A percentile compares a stretch with the other conserved stretches of the same genome.
Evolutionary conservation across 2,329 filamentous ascomycete genomes (phyloP).

Genomic region (Lecanicillium sp.): DNA sequence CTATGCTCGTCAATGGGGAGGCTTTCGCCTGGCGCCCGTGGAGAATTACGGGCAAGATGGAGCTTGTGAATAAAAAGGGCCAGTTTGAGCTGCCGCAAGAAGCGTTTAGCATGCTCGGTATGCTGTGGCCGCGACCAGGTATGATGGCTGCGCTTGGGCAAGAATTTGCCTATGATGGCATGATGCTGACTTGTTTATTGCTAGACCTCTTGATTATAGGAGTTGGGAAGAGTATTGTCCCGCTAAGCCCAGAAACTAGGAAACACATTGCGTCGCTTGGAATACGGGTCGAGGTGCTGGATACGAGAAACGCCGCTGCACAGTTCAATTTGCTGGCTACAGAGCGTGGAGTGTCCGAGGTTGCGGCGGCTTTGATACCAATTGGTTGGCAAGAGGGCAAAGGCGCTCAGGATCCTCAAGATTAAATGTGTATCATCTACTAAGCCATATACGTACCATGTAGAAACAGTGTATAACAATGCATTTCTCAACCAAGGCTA

Average conservation of each 20-base stretch:
- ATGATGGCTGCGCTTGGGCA: conserved; percentile 19
- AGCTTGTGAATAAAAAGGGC: conserved; percentile 64
- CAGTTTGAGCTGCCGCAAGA: conserved; percentile 69
- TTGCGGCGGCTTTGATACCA: conserved; percentile 82
- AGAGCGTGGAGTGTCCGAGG: conserved; percentile 74
- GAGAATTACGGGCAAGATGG: conserved; percentile 38
- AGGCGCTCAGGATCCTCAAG: conserved; percentile 28
- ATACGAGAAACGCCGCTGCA: conserved; percentile 87
- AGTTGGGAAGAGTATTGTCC: conserved; percentile 65
- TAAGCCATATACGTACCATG: too few relatives aligned
- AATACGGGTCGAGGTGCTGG: conserved; percentile 78
- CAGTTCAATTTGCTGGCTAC: conserved; percentile 96
- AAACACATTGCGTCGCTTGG: conserved; percentile 67
- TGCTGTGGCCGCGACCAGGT: conserved; percentile 88
- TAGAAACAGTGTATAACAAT: too few relatives aligned
- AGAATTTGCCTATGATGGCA: conserved; percentile 2
- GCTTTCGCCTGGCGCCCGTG: conserved; percentile 86
- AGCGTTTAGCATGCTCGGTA: conserved; percentile 65
- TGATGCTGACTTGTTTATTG: not conserved
- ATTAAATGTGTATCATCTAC: conserved; percentile 9
- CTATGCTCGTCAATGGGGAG: conserved; percentile 77
- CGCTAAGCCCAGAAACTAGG: conserved; percentile 67
- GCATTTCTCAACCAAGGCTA: too few relatives aligned
- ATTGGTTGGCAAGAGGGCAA: conserved; percentile 67
- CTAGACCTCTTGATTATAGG: conserved; percentile 85